Base-by-base conservation (phyloP, 306 rosid genomes). In the Vicia faba region DNA sequence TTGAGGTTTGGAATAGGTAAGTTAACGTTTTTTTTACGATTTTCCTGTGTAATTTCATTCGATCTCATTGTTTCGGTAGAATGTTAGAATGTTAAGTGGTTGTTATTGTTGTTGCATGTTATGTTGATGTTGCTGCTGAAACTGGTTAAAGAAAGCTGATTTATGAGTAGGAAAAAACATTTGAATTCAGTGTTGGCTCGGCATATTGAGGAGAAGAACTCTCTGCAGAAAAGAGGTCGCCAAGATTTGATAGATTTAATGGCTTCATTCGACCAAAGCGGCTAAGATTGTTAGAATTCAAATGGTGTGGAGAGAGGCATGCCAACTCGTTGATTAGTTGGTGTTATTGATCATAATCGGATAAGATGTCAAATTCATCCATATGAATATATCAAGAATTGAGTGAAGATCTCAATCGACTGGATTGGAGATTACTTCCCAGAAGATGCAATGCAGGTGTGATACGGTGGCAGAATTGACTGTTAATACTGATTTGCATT, bases 111-210 rank as follows among this genome's bases (percentile, higher is more conserved):
- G n/a, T n/a, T n/a, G n/a, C n/a, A n/a, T n/a, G n/a, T n/a, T n/a
- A n/a, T n/a, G n/a, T n/a, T n/a, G n/a, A n/a, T 88, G 96, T 66
- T 88, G 97, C 78, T 88, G 97, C 86, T 92, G 97, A 78, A 89
- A 92, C 61, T 92, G 97, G 78, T 84, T 85, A 69, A 87, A 73
- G 69, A 92, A 72, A 0, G 92, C 90, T 45, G 96, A 88, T 86
- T 92, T 92, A 78, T 85, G 97, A 33, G 92, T 89, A 1, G 33
- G 97, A 92, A 72, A 84, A 92, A 53, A 88, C 83, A 36, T 87
- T 75, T 5, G 97, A 83, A 60, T 77, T 70, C 87, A 91, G 54
- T 49, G 89, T 48, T 55, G 81, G 96, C 72, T 91, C 97, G 18
- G 87, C 75, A 79, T 77, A 91, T 31, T 95, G 82, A 43, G 97